A percentile compares a stretch with the other conserved stretches of the same genome.
Conservation (phyloP, 2,329 filamentous ascomycete genomes). For the Fusarium sp. region DNA sequence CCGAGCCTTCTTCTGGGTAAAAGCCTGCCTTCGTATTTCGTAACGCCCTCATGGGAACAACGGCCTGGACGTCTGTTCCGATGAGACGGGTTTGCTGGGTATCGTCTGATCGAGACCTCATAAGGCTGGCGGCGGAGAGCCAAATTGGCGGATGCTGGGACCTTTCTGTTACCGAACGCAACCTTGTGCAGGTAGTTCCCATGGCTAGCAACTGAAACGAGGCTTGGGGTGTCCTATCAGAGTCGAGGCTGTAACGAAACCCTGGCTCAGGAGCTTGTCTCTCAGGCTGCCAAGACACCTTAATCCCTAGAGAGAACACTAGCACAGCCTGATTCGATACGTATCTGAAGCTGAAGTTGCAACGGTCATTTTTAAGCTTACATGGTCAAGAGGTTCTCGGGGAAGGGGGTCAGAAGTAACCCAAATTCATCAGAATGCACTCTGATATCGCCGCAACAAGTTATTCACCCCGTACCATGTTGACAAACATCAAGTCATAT, state of each 20-base stretch:
- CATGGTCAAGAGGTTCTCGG: fast-evolving
- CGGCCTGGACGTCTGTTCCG: too few relatives aligned
- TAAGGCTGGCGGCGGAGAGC: background rate
- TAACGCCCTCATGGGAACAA: background rate
- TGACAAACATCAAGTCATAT: background rate
- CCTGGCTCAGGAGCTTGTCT: background rate
- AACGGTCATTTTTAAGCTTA: too few relatives aligned
- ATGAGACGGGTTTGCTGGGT: background rate
- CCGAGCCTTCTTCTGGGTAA: background rate
- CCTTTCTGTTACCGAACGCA: background rate
- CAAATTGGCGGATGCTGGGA: background rate
- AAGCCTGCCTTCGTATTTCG: background rate
- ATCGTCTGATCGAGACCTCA: background rate
- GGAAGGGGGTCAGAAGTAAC: too few relatives aligned
- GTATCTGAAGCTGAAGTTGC: background rate
- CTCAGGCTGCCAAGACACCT: background rate
- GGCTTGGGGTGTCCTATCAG: background rate
- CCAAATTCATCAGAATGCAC: fast-evolving
- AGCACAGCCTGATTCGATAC: background rate
- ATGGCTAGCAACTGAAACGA: background rate
- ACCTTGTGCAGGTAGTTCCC: background rate
- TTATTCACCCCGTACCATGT: background rate
- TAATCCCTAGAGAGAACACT: background rate
- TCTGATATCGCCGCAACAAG: background rate
- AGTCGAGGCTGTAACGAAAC: background rate